Evolutionary conservation across 2,329 filamentous ascomycete genomes (phyloP).

Genomic region (Pseudogymnoascus sp.): DNA sequence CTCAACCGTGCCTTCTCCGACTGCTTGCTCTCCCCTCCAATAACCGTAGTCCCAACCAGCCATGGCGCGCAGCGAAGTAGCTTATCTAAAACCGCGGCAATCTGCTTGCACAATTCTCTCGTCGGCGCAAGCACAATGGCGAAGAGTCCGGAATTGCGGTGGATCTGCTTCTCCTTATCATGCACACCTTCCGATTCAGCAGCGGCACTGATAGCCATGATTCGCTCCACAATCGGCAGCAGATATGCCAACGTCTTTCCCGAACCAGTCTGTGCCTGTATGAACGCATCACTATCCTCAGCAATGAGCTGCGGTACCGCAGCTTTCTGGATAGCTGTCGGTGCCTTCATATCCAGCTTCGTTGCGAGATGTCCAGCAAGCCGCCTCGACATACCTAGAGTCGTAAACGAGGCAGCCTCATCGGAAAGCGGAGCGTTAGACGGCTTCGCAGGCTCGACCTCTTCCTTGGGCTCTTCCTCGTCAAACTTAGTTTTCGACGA

Average conservation of each 20-base stretch:
- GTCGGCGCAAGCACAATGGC: conserved; percentile 92
- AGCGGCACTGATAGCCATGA: conserved; percentile 65
- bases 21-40: conserved; percentile 61
- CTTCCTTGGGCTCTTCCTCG: conserved; percentile 36
- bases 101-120: conserved; percentile 89
- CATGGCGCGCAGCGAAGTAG: conserved; percentile 84
- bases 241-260: conserved; percentile 97
- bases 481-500: conserved; percentile 54
- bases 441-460: conserved; percentile 56
- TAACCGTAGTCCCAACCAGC: conserved; percentile 84
- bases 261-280: conserved; percentile 94
- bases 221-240: conserved; percentile 80
- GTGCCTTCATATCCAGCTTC: conserved; percentile 82
- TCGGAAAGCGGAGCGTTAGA: conserved; percentile 86
- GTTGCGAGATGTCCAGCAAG: conserved; percentile 75
- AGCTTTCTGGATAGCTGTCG: conserved; percentile 90
- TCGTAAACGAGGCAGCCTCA: conserved; percentile 78
- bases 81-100: conserved; percentile 76
- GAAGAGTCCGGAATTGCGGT: conserved; percentile 82
- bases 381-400: conserved; percentile 71
- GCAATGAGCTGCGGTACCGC: conserved; percentile 74
- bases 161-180: conserved; percentile 46
- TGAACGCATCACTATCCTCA: conserved; percentile 82
- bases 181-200: conserved; percentile 43
- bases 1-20: conserved; percentile 87